phyloP scores from a whole-genome alignment of 129 eudicot species.

The Pulicaria dysenterica region DNA sequence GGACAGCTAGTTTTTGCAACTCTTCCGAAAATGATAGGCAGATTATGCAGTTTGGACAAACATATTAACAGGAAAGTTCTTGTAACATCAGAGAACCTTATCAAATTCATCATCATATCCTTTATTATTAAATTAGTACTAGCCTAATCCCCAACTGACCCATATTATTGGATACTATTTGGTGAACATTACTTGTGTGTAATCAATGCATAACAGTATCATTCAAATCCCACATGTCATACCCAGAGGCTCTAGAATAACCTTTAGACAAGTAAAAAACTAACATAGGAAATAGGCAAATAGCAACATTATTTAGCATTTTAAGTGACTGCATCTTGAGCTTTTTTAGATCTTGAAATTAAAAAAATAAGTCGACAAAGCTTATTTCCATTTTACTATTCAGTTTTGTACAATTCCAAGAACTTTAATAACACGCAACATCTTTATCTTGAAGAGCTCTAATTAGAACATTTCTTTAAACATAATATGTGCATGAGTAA shows the following conservation, averaged over 20 bases:
- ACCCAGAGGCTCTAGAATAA: neutral
- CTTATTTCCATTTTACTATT: neutral
- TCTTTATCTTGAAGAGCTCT: no score
- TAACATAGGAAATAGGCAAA: neutral
- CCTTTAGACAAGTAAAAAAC: conserved; percentile 3
- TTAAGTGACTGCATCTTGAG: neutral
- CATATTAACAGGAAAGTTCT: conserved; percentile 2
- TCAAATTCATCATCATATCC: neutral
- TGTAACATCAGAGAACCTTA: neutral
- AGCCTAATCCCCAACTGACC: neutral
- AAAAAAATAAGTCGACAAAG: neutral
- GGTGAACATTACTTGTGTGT: no score
- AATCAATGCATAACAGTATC: neutral
- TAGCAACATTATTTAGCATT: neutral
- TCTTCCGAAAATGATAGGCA: neutral
- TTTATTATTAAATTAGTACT: neutral
- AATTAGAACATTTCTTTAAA: no score
- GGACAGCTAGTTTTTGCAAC: neutral
- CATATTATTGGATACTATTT: neutral
- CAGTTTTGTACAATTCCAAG: no score
- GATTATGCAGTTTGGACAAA: neutral
- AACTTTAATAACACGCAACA: no score
- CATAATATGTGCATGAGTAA: no score
- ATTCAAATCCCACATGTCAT: neutral
- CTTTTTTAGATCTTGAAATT: neutral